Evolutionary conservation across 1,139 yeast genomes (phyloP).

Genomic region (Kodamaea plutei): DNA sequence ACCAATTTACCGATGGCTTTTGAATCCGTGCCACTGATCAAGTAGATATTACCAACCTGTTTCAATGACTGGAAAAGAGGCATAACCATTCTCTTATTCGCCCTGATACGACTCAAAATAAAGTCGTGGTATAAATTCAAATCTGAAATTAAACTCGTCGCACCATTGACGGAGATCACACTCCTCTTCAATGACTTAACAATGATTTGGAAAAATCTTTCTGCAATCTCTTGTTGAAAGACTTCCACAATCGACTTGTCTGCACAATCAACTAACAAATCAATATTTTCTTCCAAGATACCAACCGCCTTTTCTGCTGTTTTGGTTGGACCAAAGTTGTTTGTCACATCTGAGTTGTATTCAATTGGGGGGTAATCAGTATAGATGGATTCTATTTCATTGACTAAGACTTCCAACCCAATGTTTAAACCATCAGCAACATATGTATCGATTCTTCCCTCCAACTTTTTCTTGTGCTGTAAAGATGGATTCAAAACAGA

Average conservation of each 20-base stretch:
- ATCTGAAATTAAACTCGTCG: constrained; percentile 70
- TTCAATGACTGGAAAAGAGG: constrained; percentile 81
- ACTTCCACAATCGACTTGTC: constrained; percentile 88
- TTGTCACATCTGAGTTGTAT: constrained; percentile 7
- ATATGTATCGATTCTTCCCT: constrained; percentile 73
- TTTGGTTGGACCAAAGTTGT: constrained; percentile 53
- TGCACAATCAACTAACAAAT: constrained; percentile 73
- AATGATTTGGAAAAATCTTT: constrained; percentile 71
- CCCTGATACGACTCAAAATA: constrained; percentile 51
- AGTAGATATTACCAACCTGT: constrained; percentile 75
- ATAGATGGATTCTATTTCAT: constrained; percentile 54
- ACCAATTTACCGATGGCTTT: constrained; percentile 82
- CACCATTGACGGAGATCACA: constrained; percentile 75
- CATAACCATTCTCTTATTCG: constrained; percentile 60
- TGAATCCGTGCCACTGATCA: constrained; percentile 73
- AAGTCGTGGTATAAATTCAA: constrained; percentile 75
- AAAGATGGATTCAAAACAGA: constrained; percentile 79
- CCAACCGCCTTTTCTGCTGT: constrained; percentile 65
- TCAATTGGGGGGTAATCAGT: constrained; percentile 20
- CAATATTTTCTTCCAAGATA: constrained; percentile 69
- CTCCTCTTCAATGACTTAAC: constrained; percentile 70
- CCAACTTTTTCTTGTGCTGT: constrained; percentile 77
- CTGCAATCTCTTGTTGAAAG: constrained; percentile 90
- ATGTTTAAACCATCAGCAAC: constrained; percentile 91
- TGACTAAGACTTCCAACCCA: constrained; percentile 83